Percentiles rank a stretch among this genome's conserved stretches.
phyloP scores from a whole-genome alignment of 441 rosid genomes.

The Pelargonium citronellum region DNA sequence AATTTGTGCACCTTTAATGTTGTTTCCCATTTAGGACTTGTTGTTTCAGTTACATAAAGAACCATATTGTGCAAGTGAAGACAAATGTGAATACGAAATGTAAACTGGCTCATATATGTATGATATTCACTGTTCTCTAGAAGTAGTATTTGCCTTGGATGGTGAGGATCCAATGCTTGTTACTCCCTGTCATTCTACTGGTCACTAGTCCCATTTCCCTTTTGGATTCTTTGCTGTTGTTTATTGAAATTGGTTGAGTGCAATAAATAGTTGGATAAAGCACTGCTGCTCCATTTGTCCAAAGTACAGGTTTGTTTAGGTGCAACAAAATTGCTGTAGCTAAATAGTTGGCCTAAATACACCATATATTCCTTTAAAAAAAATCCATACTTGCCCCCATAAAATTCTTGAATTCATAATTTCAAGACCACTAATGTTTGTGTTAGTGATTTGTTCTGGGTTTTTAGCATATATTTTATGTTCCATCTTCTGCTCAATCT shows the following conservation, averaged over 20 bases:
- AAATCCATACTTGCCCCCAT: no score
- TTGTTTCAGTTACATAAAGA: not conserved
- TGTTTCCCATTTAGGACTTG: not conserved
- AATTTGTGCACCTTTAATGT: not conserved
- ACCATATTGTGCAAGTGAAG: not conserved
- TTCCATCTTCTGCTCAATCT: not conserved
- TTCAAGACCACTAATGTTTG: not conserved
- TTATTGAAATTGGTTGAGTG: not conserved
- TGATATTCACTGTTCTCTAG: not conserved
- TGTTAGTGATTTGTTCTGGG: not conserved
- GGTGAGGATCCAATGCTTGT: not conserved
- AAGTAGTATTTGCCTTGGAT: not conserved
- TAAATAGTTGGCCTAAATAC: not conserved
- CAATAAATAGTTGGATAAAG: conserved; percentile 2
- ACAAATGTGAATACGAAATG: not conserved
- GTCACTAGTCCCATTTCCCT: not conserved
- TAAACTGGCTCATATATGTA: not conserved
- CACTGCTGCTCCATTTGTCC: not conserved
- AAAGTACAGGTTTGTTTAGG: not conserved
- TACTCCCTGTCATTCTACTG: not conserved
- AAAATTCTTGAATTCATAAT: not conserved
- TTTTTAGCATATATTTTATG: not conserved
- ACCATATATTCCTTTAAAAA: no score
- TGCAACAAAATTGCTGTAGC: not conserved
- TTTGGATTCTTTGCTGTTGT: not conserved